A percentile compares a stretch with the other conserved stretches of the same genome.
Evolutionary conservation across 257 asterid species (phyloP).

Genomic region (Jasminum sambac): DNA sequence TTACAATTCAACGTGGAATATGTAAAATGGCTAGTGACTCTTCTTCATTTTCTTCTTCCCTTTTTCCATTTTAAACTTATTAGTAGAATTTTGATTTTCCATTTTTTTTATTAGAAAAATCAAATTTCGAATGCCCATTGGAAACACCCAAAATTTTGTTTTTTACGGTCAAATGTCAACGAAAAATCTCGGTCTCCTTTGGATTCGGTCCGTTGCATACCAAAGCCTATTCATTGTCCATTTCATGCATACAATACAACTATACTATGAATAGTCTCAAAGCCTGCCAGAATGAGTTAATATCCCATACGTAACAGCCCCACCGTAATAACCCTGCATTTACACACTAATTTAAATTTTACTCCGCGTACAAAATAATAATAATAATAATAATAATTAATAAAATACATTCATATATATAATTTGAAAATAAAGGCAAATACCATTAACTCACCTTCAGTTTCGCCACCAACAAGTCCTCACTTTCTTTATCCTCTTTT

Average conservation of each 20-base stretch:
- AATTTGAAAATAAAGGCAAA: slow-evolving; percentile 25
- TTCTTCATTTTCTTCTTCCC: no score
- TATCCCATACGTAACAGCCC: slow-evolving; percentile 54
- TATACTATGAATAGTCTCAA: slow-evolving; percentile 40
- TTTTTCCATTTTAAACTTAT: no score
- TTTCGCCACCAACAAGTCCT: slow-evolving; percentile 73
- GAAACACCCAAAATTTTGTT: slow-evolving; percentile 29
- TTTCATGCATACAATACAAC: slow-evolving; percentile 26
- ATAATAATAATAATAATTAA: no score
- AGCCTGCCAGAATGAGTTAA: slow-evolving; percentile 35
- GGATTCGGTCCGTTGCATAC: slow-evolving; percentile 29
- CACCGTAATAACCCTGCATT: slow-evolving; percentile 40
- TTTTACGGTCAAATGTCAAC: slow-evolving; percentile 33
- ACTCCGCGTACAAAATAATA: neutral
- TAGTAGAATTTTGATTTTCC: neutral
- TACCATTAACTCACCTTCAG: slow-evolving; percentile 59
- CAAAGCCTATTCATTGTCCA: slow-evolving; percentile 33
- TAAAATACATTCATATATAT: slow-evolving; percentile 8
- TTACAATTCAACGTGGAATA: no score
- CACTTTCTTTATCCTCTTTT: slow-evolving; percentile 49
- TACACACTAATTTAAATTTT: neutral
- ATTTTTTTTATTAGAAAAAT: no score
- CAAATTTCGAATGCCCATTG: slow-evolving; percentile 8
- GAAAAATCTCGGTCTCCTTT: slow-evolving; percentile 28
- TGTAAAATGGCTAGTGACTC: no score